Evolutionary conservation across 495 filamentous ascomycete genomes (phyloP), one percentile per base, ranked within the genome.

Genomic region (Penicillium crystallinum): DNA sequence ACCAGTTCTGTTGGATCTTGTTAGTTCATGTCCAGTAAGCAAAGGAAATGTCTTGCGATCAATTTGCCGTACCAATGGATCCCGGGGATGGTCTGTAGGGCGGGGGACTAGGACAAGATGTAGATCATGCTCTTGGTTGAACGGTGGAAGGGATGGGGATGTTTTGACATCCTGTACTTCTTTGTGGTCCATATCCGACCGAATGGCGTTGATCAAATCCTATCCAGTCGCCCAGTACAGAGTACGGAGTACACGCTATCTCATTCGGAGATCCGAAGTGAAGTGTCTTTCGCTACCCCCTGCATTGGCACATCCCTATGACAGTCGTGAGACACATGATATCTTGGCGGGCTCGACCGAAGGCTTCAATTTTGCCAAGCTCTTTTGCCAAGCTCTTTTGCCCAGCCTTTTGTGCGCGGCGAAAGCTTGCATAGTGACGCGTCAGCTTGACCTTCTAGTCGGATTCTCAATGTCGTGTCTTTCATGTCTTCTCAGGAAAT

Each of bases 91-190:
- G 48, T 70, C 64, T 46, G 66, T 73, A 14, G 77, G 76, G 47
- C 72, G 68, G 4, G 77, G 77, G 36, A 79, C 66, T 17, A 79
- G 61, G 12, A 79, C 68, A 33, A 80, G 33, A 4, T 65, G 59
- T 34, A 17, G 34, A 6, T 31, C 44, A n/a, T 57, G 42, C 14
- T 53, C 50, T 9, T 57, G 25, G 14, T n/a, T n/a, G 15, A n/a
- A 12, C 6, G 29, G 1, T 31, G 18, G 22, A 33, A 1, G 64
- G 47, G 56, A 74, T 78, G 1, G 74, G 48, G 14, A 43, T 43
- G 25, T 41, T 46, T 41, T 18, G 14, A 44, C 34, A 45, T 46
- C 14, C 19, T 27, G n/a, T 30, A 14, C 14, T 38, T 29, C 41
- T 37, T 37, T 43, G 8, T 34, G 12, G 12, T 41, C 48, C 41